phyloP scores from a whole-genome alignment of 179 eudicot genomes.

The Nepenthes alata region DNA sequence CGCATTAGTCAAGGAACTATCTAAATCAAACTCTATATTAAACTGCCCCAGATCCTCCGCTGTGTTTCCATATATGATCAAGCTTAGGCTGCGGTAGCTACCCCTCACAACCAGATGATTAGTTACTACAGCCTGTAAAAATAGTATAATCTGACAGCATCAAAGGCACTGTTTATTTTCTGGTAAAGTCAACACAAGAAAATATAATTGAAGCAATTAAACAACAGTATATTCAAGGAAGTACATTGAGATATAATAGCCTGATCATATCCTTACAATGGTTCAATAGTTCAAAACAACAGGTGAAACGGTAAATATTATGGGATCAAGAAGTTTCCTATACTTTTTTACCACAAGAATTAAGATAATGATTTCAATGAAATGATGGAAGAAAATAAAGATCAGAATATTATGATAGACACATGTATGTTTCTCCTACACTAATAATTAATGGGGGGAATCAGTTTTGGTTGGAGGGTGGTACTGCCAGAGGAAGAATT shows the following conservation, averaged over 20 bases:
- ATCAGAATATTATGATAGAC: too few relatives aligned
- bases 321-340: too few relatives aligned
- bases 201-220: neutral
- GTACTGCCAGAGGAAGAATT: too few relatives aligned
- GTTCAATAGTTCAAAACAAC: too few relatives aligned
- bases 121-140: slow-evolving; percentile 82
- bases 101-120: slow-evolving; percentile 95
- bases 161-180: neutral
- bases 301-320: too few relatives aligned
- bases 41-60: slow-evolving; percentile 97
- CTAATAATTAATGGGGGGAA: too few relatives aligned
- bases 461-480: too few relatives aligned
- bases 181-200: neutral
- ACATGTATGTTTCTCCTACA: too few relatives aligned
- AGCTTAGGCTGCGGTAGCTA: slow-evolving; percentile 92
- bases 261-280: neutral
- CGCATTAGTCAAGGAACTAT: slow-evolving; percentile 66
- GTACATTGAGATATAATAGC: neutral
- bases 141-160: slow-evolving; percentile 3
- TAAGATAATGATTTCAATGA: too few relatives aligned
- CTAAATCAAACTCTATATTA: slow-evolving; percentile 83
- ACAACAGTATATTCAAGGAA: neutral
- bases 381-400: too few relatives aligned
- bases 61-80: slow-evolving; percentile 92
- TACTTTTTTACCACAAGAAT: too few relatives aligned